Conservation (phyloP, 495 filamentous ascomycete species). For the Hyaloscypha hepaticicola region DNA sequence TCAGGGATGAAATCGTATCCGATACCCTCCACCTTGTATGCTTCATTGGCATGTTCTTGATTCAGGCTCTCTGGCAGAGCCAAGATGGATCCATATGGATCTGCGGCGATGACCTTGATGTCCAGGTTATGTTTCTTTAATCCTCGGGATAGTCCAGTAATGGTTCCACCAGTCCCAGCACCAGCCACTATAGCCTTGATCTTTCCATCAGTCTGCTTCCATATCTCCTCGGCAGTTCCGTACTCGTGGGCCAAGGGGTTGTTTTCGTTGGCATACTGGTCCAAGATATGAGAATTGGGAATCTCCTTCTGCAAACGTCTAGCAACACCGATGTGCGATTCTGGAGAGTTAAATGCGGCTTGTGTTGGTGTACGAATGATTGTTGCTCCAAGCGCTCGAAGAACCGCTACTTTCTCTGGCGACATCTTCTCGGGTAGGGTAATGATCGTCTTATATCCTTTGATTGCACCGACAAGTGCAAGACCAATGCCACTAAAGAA, state of each 20-base stretch:
- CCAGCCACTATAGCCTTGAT: slow-evolving; percentile 87
- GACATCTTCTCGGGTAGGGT: slow-evolving; percentile 99
- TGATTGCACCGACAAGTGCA: slow-evolving; percentile 89
- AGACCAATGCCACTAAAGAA: slow-evolving; percentile 78
- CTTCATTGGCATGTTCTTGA: slow-evolving; percentile 69
- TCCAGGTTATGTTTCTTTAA: slow-evolving; percentile 81
- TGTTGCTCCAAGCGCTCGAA: slow-evolving; percentile 89
- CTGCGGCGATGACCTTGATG: slow-evolving; percentile 85
- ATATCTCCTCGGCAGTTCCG: slow-evolving; percentile 95
- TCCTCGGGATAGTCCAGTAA: slow-evolving; percentile 84
- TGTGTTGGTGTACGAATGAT: slow-evolving; percentile 97
- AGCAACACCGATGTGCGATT: slow-evolving; percentile 96
- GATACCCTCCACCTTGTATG: slow-evolving; percentile 98
- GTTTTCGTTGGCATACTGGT: slow-evolving; percentile 90
- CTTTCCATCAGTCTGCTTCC: slow-evolving; percentile 83
- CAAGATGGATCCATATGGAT: slow-evolving; percentile 86
- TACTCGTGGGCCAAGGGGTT: slow-evolving; percentile 94
- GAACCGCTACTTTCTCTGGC: slow-evolving; percentile 91
- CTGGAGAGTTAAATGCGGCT: slow-evolving; percentile 89
- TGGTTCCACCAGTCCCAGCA: slow-evolving; percentile 93
- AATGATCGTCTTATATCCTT: slow-evolving; percentile 98
- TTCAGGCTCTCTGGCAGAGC: slow-evolving; percentile 79
- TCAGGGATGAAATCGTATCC: slow-evolving; percentile 98
- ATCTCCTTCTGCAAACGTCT: slow-evolving; percentile 88
- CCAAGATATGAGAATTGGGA: slow-evolving; percentile 93